These are phyloP conservation scores for Prunus fruticosa DNA, from an alignment of 306 rosid genomes.

Conservation along the genomic window DNA sequence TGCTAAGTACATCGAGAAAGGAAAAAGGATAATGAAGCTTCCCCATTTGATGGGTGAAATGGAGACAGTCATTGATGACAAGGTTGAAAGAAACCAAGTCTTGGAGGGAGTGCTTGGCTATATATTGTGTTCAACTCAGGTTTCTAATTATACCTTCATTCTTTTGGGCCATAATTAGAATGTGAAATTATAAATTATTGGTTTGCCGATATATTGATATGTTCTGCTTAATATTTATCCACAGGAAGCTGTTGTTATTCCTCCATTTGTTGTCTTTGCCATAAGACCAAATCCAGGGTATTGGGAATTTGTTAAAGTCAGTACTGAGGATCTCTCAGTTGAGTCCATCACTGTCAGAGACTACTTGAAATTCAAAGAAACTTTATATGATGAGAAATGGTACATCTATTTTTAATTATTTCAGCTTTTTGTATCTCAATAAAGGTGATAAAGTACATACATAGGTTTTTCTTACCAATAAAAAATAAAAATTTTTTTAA, in stretches of 20 bases:
- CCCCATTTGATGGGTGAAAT: conserved; percentile 72
- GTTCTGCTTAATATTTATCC: neutral
- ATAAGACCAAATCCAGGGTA: conserved; percentile 79
- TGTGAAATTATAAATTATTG: neutral
- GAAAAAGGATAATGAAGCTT: conserved; percentile 65
- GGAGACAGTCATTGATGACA: conserved; percentile 61
- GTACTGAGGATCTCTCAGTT: conserved; percentile 62
- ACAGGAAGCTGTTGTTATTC: conserved; percentile 80
- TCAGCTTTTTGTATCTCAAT: neutral
- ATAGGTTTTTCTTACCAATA: too few species aligned
- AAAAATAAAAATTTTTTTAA: too few species aligned
- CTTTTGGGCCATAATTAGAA: neutral
- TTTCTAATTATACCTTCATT: conserved; percentile 6
- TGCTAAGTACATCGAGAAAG: conserved; percentile 69
- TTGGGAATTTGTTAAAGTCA: conserved; percentile 76
- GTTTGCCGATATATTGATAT: neutral
- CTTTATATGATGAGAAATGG: conserved; percentile 61
- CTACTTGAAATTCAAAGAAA: conserved; percentile 67
- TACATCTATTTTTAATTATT: conserved; percentile 17
- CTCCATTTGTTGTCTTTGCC: conserved; percentile 80
- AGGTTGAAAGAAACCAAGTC: conserved; percentile 48
- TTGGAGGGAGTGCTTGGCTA: conserved; percentile 71
- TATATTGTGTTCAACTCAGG: conserved; percentile 72
- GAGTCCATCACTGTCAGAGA: conserved; percentile 53
- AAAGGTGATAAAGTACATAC: too few species aligned